These are phyloP conservation scores for Verticillium isaacii DNA, from an alignment of 2,329 filamentous ascomycete genomes.

Conservation along the genomic window DNA sequence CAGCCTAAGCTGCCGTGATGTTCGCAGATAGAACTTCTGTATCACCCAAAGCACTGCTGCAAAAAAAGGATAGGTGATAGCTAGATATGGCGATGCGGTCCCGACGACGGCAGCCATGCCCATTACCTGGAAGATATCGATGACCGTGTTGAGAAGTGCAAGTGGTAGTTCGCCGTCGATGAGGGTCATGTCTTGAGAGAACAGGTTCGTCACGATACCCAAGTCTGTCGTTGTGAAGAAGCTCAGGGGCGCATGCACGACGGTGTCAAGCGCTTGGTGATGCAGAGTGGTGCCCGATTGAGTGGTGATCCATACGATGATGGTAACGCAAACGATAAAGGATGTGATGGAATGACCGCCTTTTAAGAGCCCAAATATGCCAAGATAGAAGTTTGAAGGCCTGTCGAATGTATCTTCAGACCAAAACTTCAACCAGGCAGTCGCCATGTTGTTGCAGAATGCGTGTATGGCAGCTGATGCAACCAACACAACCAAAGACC, in stretches of 20 bases:
- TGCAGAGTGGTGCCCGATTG: constrained; percentile 18
- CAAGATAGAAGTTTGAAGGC: constrained; percentile 13
- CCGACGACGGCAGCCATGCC: constrained; percentile 39
- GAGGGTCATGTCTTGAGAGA: constrained; percentile 32
- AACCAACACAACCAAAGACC: constrained; percentile 2
- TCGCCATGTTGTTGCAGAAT: constrained; percentile 15
- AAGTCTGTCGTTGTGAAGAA: constrained; percentile 31
- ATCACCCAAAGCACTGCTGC: constrained; percentile 36
- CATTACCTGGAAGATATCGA: constrained; percentile 17
- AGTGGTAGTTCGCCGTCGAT: constrained; percentile 27
- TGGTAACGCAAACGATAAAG: constrained; percentile 10
- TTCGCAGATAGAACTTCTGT: constrained; percentile 51
- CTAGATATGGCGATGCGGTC: constrained; percentile 29
- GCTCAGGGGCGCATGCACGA: constrained; percentile 25
- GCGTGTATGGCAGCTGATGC: constrained; percentile 6
- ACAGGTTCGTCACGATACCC: constrained; percentile 30
- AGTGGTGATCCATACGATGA: constrained; percentile 15
- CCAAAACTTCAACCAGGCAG: constrained; percentile 27
- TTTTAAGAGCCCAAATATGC: constrained; percentile 14
- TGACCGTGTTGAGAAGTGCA: constrained; percentile 17
- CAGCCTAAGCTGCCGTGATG: constrained; percentile 50
- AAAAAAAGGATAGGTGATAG: constrained; percentile 40
- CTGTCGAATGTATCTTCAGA: constrained; percentile 15
- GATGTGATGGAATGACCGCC: constrained; percentile 1
- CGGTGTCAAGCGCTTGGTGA: constrained; percentile 13